Evolutionary conservation across 2,329 filamentous ascomycete species (phyloP).

Genomic region (Biscogniauxia marginata): DNA sequence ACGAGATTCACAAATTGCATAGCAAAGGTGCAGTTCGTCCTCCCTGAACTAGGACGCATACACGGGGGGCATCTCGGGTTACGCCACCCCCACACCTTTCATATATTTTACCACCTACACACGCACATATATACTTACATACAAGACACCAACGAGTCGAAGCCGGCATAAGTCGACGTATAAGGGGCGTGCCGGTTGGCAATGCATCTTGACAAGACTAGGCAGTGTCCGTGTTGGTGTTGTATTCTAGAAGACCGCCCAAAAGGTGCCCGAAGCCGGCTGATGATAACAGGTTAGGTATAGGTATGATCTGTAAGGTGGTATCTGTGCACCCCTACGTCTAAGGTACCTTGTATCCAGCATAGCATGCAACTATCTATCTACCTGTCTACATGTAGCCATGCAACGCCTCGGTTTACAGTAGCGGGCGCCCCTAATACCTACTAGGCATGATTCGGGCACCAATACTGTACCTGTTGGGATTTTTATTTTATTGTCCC

Average conservation of each 20-base stretch:
- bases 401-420: too few relatives aligned
- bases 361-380: not conserved
- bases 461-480: too few relatives aligned
- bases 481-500: too few relatives aligned
- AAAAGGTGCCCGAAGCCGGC: not conserved
- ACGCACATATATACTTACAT: not conserved
- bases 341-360: too few relatives aligned
- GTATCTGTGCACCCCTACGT: too few relatives aligned
- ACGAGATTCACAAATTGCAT: slow-evolving; percentile 13
- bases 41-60: not conserved
- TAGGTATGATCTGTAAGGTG: not conserved
- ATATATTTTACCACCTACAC: not conserved
- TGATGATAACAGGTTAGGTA: not conserved
- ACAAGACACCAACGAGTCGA: not conserved
- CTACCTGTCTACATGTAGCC: not conserved
- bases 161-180: not conserved
- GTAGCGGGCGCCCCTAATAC: too few relatives aligned
- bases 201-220: not conserved
- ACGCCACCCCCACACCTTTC: not conserved
- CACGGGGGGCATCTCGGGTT: not conserved
- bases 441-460: too few relatives aligned
- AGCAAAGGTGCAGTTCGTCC: slow-evolving; percentile 6
- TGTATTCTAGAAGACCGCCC: not conserved
- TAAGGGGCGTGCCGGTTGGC: too few relatives aligned
- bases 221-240: not conserved